Evolutionary conservation across 2,329 filamentous ascomycete genomes (phyloP).

Genomic region (Cyphellophora attinorum): DNA sequence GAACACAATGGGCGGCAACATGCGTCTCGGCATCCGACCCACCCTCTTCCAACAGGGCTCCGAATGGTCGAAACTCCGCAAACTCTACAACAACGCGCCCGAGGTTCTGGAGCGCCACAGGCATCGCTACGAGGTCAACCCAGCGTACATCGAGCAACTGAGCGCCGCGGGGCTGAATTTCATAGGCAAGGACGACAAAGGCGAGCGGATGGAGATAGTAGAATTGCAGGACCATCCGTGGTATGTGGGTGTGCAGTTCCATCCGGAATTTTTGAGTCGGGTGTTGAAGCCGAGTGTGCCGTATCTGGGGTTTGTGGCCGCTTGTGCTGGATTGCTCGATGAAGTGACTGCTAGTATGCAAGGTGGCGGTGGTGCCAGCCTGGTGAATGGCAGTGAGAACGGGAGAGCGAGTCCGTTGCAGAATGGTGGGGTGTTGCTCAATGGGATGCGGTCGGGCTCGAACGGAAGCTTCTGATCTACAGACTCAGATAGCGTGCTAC

Average conservation of each 20-base stretch:
- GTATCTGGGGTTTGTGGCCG: conserved; percentile 78
- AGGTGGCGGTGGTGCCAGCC: conserved; percentile 1
- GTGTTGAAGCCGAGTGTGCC: conserved; percentile 66
- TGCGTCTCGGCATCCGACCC: conserved; percentile 69
- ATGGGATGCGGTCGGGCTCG: conserved; percentile 5
- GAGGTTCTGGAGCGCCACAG: conserved; percentile 66
- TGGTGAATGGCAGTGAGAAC: conserved; percentile 48
- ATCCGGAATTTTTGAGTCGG: conserved; percentile 74
- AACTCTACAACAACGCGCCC: conserved; percentile 49
- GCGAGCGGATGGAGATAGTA: conserved; percentile 71
- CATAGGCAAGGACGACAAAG: conserved; percentile 69
- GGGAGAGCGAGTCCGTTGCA: conserved; percentile 56
- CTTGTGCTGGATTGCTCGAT: conserved; percentile 58
- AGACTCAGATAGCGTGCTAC: no score
- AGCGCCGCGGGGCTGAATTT: conserved; percentile 63
- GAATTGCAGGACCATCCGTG: conserved; percentile 76
- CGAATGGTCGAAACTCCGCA: conserved; percentile 70
- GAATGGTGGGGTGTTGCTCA: conserved; percentile 27
- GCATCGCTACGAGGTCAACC: conserved; percentile 87
- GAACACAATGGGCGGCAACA: conserved; percentile 71
- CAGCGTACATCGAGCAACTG: conserved; percentile 60
- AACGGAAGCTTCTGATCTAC: not conserved
- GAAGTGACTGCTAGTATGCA: conserved; percentile 24
- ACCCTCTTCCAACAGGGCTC: conserved; percentile 66
- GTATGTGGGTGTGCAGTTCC: conserved; percentile 79